A percentile compares a stretch with the other conserved stretches of the same genome.
Conservation (phyloP, 768 basidiomycete genomes). For the Cyclocybe aegerita region DNA sequence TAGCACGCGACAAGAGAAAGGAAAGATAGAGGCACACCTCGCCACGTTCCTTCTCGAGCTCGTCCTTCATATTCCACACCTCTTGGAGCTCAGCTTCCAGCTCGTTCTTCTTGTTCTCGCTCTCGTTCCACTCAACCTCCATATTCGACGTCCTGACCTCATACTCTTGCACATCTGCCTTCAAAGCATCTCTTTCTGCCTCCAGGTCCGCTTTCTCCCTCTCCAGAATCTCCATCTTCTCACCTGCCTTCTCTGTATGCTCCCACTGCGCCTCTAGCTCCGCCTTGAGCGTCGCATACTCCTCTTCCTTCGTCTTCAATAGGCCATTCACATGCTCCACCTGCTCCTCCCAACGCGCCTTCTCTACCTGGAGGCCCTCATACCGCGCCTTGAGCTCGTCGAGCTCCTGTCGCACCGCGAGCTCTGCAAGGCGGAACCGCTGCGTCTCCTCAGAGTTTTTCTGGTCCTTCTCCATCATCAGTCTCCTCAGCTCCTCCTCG, state of each 20-base stretch:
- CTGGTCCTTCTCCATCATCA: conserved; percentile 40
- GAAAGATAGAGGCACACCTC: conserved; percentile 38
- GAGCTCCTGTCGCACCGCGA: conserved; percentile 52
- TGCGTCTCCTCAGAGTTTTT: conserved; percentile 40
- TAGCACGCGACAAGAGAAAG: neutral
- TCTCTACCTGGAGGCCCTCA: conserved; percentile 44
- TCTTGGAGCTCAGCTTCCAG: conserved; percentile 58
- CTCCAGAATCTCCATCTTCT: conserved; percentile 34
- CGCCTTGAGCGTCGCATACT: conserved; percentile 47
- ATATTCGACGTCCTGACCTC: conserved; percentile 42
- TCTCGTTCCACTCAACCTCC: conserved; percentile 57
- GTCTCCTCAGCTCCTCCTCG: conserved; percentile 40
- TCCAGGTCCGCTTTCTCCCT: conserved; percentile 33
- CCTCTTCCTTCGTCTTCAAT: conserved; percentile 41
- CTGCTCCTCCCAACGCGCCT: conserved; percentile 41
- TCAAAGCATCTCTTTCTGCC: conserved; percentile 38
- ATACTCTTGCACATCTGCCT: conserved; percentile 38
- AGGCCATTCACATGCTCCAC: conserved; percentile 39
- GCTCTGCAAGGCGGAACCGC: conserved; percentile 38
- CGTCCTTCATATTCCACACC: conserved; percentile 49
- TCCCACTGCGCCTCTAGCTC: conserved; percentile 77
- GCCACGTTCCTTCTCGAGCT: conserved; percentile 53
- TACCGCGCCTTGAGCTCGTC: conserved; percentile 41
- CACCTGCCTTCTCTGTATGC: conserved; percentile 55
- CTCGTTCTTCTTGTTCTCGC: conserved; percentile 53